Evolutionary conservation across 2,329 filamentous ascomycete genomes (phyloP).

Genomic region (Esteya vermicola): DNA sequence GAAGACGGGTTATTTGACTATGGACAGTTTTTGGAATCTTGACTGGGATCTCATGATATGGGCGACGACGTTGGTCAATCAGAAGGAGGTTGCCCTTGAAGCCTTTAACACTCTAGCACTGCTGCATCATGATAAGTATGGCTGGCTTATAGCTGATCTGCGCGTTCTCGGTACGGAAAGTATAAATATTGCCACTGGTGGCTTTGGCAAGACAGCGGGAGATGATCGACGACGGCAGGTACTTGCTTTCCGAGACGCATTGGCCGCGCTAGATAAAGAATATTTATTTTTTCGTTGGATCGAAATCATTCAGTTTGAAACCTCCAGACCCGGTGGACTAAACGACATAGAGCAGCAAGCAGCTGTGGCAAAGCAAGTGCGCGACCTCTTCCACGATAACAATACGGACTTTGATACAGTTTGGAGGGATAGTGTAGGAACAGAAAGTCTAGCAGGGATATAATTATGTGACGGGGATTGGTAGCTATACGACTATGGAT

Average conservation of each 20-base stretch:
- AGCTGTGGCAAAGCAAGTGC: conserved; percentile 58
- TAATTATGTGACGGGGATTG: background rate
- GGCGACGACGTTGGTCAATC: conserved; percentile 56
- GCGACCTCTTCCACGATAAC: conserved; percentile 58
- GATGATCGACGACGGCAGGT: conserved; percentile 60
- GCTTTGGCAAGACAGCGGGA: conserved; percentile 19
- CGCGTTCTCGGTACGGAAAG: conserved; percentile 20
- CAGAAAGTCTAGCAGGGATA: conserved; percentile 19
- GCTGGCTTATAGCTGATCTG: conserved; percentile 57
- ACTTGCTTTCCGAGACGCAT: conserved; percentile 62
- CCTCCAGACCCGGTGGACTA: conserved; percentile 64
- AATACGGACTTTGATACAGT: conserved; percentile 73
- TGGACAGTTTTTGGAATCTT: conserved; percentile 75
- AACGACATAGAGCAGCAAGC: conserved; percentile 54
- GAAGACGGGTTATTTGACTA: conserved; percentile 80
- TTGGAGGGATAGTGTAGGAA: conserved; percentile 50
- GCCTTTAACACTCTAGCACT: conserved; percentile 60
- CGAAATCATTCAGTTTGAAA: conserved; percentile 81
- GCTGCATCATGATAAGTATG: conserved; percentile 50
- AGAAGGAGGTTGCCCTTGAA: conserved; percentile 43
- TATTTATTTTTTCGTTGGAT: conserved; percentile 86
- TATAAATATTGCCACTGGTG: background rate
- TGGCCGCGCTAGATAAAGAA: conserved; percentile 69
- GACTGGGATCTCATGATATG: conserved; percentile 72
- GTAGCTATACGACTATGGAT: background rate